Conservation (phyloP, 2,329 filamentous ascomycete genomes). For the Pyricularia pennisetigena region DNA sequence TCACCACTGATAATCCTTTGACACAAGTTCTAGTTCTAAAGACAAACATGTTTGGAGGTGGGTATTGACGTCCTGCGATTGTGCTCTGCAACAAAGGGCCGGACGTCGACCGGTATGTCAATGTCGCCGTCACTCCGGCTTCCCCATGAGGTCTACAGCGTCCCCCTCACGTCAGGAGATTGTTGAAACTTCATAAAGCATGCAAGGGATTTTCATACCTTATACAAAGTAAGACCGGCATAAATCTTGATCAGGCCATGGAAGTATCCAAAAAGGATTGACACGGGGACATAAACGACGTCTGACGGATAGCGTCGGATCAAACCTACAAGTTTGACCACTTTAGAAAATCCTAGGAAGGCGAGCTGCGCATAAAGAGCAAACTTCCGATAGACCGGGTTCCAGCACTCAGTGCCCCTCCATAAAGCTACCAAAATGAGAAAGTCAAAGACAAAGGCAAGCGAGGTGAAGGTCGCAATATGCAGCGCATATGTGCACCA, state of each 20-base stretch:
- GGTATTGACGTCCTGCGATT: too few relatives aligned
- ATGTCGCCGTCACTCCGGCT: slow-evolving; percentile 86
- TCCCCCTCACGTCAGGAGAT: background rate
- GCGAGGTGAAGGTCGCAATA: slow-evolving; percentile 83
- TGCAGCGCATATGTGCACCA: slow-evolving; percentile 94
- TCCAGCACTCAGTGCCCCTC: slow-evolving; percentile 56
- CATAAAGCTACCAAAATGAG: slow-evolving; percentile 60
- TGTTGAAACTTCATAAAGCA: too few relatives aligned
- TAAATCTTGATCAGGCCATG: slow-evolving; percentile 90
- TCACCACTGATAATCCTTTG: too few relatives aligned
- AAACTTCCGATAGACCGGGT: slow-evolving; percentile 37
- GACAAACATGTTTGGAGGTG: too few relatives aligned
- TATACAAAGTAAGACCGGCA: slow-evolving; percentile 70
- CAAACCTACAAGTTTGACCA: slow-evolving; percentile 80
- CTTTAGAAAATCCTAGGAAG: slow-evolving; percentile 76
- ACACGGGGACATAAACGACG: slow-evolving; percentile 70
- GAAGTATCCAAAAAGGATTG: slow-evolving; percentile 83
- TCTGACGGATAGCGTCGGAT: slow-evolving; percentile 79
- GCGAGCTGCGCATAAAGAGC: slow-evolving; percentile 53
- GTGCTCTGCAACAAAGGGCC: too few relatives aligned
- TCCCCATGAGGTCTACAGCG: slow-evolving; percentile 78
- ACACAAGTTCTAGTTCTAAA: too few relatives aligned
- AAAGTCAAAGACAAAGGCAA: slow-evolving; percentile 71
- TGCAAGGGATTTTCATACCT: slow-evolving; percentile 54
- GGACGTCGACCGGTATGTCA: slow-evolving; percentile 30